Percentiles rank a stretch among this genome's conserved stretches.
These are phyloP conservation scores for Botrytis paeoniae DNA, from an alignment of 2,329 filamentous ascomycete genomes.

Conservation along the genomic window DNA sequence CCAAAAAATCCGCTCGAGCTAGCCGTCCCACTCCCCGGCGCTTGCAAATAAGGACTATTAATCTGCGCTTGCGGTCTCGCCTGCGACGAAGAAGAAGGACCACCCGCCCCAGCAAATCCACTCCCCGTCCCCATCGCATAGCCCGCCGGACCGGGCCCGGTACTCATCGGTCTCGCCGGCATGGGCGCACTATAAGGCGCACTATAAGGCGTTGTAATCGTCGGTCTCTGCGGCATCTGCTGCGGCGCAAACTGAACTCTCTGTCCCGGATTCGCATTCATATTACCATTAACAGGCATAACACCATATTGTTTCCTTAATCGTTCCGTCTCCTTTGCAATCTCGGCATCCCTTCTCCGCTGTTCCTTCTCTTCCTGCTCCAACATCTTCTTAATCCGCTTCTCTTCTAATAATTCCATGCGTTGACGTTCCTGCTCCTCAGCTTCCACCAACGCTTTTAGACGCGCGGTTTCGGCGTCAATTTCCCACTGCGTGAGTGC, in stretches of 20 bases:
- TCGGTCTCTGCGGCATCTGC: slow-evolving; percentile 24
- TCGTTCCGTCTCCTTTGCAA: slow-evolving; percentile 81
- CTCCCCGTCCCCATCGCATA: background rate
- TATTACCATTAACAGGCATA: background rate
- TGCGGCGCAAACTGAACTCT: slow-evolving; percentile 16
- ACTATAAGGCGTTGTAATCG: slow-evolving; percentile 14
- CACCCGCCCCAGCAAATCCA: background rate
- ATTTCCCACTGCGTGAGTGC: slow-evolving; percentile 46
- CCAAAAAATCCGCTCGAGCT: slow-evolving; percentile 46
- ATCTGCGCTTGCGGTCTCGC: slow-evolving; percentile 21
- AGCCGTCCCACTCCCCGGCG: slow-evolving; percentile 35
- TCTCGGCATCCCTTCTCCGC: slow-evolving; percentile 52
- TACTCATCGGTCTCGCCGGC: slow-evolving; percentile 27
- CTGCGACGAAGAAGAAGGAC: slow-evolving; percentile 27
- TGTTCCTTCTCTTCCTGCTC: slow-evolving; percentile 63
- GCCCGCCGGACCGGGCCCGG: background rate
- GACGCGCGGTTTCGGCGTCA: slow-evolving; percentile 66
- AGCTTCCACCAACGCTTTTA: slow-evolving; percentile 17
- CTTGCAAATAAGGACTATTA: slow-evolving; percentile 30
- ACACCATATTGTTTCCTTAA: slow-evolving; percentile 65
- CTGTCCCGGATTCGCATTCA: background rate
- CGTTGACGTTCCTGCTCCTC: slow-evolving; percentile 39
- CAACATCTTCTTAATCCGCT: slow-evolving; percentile 62
- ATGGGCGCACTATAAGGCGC: slow-evolving; percentile 15
- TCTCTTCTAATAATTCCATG: slow-evolving; percentile 54